Evolutionary conservation across 208 protist genomes (phyloP).

Genomic region (Trypanosoma lewisi): DNA sequence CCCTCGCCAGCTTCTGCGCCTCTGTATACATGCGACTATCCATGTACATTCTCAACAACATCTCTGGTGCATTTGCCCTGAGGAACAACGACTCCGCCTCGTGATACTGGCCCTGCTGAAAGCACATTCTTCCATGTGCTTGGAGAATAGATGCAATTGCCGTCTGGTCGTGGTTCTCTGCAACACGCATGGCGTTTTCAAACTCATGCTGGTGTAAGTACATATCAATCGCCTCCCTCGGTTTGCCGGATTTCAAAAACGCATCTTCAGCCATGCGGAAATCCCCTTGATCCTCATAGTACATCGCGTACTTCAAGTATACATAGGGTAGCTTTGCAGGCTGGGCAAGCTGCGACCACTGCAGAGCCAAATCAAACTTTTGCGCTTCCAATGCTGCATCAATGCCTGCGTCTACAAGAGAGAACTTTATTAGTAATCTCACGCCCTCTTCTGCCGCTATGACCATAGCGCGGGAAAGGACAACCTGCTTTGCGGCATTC

Average conservation of each 20-base stretch:
- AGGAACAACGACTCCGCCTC: constrained; percentile 92
- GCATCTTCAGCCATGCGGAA: constrained; percentile 95
- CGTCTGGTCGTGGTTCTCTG: constrained; percentile 91
- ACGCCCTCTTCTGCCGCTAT: constrained; percentile 94
- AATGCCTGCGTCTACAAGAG: constrained; percentile 93
- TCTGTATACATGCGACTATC: constrained; percentile 91
- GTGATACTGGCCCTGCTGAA: constrained; percentile 89
- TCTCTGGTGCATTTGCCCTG: constrained; percentile 91
- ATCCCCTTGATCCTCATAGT: constrained; percentile 95
- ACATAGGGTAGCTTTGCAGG: constrained; percentile 94
- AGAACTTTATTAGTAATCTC: constrained; percentile 94
- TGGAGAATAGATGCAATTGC: constrained; percentile 83
- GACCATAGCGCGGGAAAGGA: constrained; percentile 90
- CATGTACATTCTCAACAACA: constrained; percentile 93
- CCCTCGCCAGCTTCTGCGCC: constrained; percentile 90
- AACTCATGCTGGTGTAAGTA: constrained; percentile 97
- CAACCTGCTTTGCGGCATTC: constrained; percentile 93
- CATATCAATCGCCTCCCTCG: constrained; percentile 96
- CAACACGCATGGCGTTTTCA: constrained; percentile 94
- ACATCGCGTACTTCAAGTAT: constrained; percentile 96
- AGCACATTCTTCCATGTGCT: constrained; percentile 85
- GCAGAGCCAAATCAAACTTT: constrained; percentile 94
- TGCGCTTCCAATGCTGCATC: constrained; percentile 92
- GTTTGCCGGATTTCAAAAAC: constrained; percentile 96
- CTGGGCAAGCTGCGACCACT: constrained; percentile 89